Evolutionary conservation across 2,329 filamentous ascomycete species (phyloP).

Genomic region (Aspergillus brunneoviolaceus): DNA sequence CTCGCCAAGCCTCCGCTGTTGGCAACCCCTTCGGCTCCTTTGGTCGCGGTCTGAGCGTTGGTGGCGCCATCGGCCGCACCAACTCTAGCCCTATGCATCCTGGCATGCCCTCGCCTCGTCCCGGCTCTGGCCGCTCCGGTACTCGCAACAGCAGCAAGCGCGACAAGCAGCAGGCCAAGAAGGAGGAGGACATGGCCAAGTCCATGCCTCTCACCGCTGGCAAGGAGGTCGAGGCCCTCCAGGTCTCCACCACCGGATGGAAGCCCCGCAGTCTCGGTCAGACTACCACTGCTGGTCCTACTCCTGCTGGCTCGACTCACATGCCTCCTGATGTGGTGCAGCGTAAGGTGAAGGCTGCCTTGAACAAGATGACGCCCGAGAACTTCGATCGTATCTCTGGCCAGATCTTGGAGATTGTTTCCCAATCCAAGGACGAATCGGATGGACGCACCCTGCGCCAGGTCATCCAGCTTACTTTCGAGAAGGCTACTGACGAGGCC

Average conservation of each 20-base stretch:
- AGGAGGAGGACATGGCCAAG: conserved; percentile 71
- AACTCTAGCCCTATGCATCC: conserved; percentile 54
- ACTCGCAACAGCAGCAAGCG: conserved; percentile 51
- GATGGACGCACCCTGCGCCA: conserved; percentile 94
- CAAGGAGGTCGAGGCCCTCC: conserved; percentile 76
- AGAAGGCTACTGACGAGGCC: conserved; percentile 97
- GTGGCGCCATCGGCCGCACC: conserved; percentile 64
- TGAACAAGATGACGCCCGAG: conserved; percentile 99
- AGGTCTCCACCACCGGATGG: conserved; percentile 75
- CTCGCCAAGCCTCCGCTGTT: conserved; percentile 50
- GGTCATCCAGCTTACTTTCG: conserved; percentile 97
- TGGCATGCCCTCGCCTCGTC: conserved; percentile 66
- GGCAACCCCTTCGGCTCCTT: conserved; percentile 61
- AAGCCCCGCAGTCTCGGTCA: conserved; percentile 73
- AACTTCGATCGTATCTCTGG: conserved; percentile 96
- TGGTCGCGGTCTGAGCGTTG: conserved; percentile 63
- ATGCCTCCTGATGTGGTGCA: conserved; percentile 92
- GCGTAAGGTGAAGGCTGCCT: conserved; percentile 94
- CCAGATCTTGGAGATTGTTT: conserved; percentile 88
- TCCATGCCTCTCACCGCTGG: conserved; percentile 88
- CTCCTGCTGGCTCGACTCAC: conserved; percentile 55
- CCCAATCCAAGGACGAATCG: conserved; percentile 90
- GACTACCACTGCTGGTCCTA: conserved; percentile 44
- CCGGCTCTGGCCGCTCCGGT: conserved; percentile 59
- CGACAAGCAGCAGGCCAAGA: conserved; percentile 53